phyloP scores from a whole-genome alignment of 805 yeast species.

The Crinitomyces ghanaensis region DNA sequence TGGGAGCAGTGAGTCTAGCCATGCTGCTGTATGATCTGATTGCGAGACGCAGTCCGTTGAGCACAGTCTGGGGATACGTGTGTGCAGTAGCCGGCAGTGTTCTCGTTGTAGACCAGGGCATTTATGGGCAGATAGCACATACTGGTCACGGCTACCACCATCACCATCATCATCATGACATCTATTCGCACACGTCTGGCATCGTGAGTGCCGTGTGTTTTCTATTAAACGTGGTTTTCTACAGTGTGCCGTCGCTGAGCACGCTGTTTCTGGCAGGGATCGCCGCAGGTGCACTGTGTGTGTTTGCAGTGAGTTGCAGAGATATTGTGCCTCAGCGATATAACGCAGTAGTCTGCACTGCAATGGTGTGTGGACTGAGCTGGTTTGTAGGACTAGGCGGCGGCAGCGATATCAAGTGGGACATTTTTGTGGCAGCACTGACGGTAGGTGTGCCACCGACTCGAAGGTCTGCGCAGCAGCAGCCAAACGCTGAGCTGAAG shows the following conservation, averaged over 20 bases:
- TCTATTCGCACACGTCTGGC: constrained; percentile 7
- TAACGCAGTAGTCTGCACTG: constrained; percentile 17
- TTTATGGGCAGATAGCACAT: too few relatives aligned
- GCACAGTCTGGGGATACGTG: constrained; percentile 10
- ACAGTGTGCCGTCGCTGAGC: too few relatives aligned
- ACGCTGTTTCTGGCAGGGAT: constrained; percentile 12
- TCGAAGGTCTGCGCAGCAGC: too few relatives aligned
- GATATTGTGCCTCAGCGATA: constrained; percentile 19
- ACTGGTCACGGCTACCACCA: too few relatives aligned
- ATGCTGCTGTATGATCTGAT: constrained; percentile 12
- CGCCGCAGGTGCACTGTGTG: constrained; percentile 22
- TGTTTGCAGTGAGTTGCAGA: constrained; percentile 20
- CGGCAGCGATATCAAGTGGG: constrained; percentile 5
- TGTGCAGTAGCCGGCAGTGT: constrained; percentile 10
- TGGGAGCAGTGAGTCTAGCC: constrained; percentile 7
- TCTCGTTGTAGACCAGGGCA: constrained; percentile 6
- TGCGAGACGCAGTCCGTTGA: not conserved
- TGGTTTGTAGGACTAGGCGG: constrained; percentile 5
- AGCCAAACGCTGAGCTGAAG: constrained; percentile 5
- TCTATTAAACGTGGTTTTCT: constrained; percentile 9
- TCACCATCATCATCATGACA: too few relatives aligned
- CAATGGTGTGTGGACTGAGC: constrained; percentile 13
- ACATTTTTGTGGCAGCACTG: constrained; percentile 10
- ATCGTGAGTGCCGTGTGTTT: constrained; percentile 6
- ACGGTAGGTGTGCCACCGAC: constrained; percentile 16